Evolutionary conservation across 2,329 filamentous ascomycete genomes (phyloP), one percentile per base, ranked within the genome.

Genomic region (Macrophomina pseudophaseolina): DNA sequence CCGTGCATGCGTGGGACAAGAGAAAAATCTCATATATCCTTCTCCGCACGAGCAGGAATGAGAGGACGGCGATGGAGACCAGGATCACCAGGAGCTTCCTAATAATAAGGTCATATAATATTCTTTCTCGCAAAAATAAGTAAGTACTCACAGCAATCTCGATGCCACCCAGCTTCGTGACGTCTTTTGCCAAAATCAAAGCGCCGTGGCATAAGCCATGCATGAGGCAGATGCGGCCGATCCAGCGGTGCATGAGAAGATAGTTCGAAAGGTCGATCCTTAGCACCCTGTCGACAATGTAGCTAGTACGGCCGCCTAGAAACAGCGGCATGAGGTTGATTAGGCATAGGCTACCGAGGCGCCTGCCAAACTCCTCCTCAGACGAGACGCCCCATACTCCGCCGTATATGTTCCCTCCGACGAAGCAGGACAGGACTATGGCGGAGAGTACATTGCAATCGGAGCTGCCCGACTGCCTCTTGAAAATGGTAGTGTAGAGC

Each of bases 11-110:
- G 33, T 70, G 66, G 1, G 49, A 62, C 32, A 67, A 66, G 3
- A 68, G 59, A 40, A 70, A 70, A 0, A 70, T 12, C 33, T 70
- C 69, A 42, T 69, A 70, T 42, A 67, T 66, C 5, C 64, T 66
- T 40, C 68, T 63, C n/a, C 68, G 66, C 14, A 69, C n/a, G 32
- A 64, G 56, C 4, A 69, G 12, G 40, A 70, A 60, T 2, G 65
- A 68, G 12, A 66, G 38, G 23, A 14, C 9, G 18, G 32, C 62
- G 18, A 70, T 18, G 8, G 67, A 51, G 2, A 23, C 28, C 9
- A 64, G 30, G 6, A 65, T 38, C 3, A 67, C 68, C 5, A 69
- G 46, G 7, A 69, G 49, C 68, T 38, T 7, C 11, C 11, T 7
- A 11, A 7, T 7, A 4, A 7, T 7, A 7, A 11, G 67, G 23